These are phyloP conservation scores for Tetrahymena thermophila DNA, from an alignment of 73 alveolate species.

Conservation along the genomic window DNA sequence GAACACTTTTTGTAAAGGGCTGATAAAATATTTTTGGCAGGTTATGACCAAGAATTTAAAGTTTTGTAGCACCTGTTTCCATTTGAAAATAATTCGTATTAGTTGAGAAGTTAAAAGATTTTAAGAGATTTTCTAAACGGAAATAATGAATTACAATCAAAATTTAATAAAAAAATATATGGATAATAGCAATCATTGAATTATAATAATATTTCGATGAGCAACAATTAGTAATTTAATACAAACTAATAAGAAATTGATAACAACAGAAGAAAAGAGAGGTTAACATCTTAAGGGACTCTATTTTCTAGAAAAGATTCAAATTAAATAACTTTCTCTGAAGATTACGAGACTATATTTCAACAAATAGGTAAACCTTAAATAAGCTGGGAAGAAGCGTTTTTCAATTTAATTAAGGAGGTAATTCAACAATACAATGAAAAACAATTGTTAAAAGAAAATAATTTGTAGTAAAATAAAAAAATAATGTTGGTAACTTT, in stretches of 20 bases:
- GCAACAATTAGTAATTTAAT: not conserved
- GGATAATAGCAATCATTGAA: not conserved
- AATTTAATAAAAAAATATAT: not conserved
- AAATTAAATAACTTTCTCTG: not conserved
- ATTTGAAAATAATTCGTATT: not conserved
- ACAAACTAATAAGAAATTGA: not conserved
- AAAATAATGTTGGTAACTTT: not conserved
- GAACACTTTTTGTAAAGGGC: not conserved
- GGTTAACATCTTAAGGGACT: not conserved
- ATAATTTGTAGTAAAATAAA: not conserved
- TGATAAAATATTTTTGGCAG: not conserved
- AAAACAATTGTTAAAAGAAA: not conserved
- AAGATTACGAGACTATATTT: not conserved
- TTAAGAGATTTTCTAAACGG: not conserved
- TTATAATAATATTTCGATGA: not conserved
- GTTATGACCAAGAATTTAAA: not conserved
- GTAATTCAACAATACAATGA: not conserved
- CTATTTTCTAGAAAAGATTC: not conserved
- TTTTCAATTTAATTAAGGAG: not conserved
- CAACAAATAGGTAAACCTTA: not conserved
- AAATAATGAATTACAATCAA: not conserved
- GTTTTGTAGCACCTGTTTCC: not conserved
- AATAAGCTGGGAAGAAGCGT: not conserved
- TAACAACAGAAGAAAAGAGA: not conserved
- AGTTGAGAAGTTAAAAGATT: not conserved